Percentiles rank a stretch among this genome's conserved stretches.
These are phyloP conservation scores for Boechera stricta DNA, from an alignment of 345 rosid species.

Conservation along the genomic window DNA sequence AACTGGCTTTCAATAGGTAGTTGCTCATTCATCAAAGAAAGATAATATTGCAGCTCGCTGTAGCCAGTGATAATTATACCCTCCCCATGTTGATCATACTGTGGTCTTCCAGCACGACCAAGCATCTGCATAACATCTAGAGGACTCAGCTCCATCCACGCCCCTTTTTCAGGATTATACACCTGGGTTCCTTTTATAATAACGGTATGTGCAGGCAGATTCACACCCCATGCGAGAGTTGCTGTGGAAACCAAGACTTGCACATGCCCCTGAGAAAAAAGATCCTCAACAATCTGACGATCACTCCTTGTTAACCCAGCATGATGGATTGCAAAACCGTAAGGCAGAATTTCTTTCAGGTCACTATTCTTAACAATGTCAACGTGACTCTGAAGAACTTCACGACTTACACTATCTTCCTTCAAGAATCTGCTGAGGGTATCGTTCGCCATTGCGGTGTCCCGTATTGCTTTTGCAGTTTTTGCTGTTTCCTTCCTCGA, in stretches of 20 bases:
- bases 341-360: conserved; percentile 83
- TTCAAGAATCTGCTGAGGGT: conserved; percentile 81
- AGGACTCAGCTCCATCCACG: conserved; percentile 96
- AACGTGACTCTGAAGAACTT: conserved; percentile 73
- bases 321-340: conserved; percentile 95
- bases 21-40: conserved; percentile 96
- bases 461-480: conserved; percentile 83
- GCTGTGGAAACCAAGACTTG: conserved; percentile 96
- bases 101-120: conserved; percentile 99
- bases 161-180: conserved; percentile 97
- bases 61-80: conserved; percentile 97
- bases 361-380: conserved; percentile 76
- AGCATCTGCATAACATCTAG: conserved; percentile 99
- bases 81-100: conserved; percentile 89
- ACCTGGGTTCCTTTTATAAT: conserved; percentile 96
- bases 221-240: conserved; percentile 99
- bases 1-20: conserved; percentile 98
- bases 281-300: conserved; percentile 83
- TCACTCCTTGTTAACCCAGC: conserved; percentile 94
- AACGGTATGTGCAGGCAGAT: conserved; percentile 91
- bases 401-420: conserved; percentile 87
- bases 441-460: conserved; percentile 86
- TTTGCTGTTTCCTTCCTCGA: conserved; percentile 95
- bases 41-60: conserved; percentile 85
- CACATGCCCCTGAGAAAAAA: conserved; percentile 73